Percentiles rank a stretch among this genome's conserved stretches.
Evolutionary conservation across 345 rosid genomes (phyloP).

Genomic region (Rhizophora mangle): DNA sequence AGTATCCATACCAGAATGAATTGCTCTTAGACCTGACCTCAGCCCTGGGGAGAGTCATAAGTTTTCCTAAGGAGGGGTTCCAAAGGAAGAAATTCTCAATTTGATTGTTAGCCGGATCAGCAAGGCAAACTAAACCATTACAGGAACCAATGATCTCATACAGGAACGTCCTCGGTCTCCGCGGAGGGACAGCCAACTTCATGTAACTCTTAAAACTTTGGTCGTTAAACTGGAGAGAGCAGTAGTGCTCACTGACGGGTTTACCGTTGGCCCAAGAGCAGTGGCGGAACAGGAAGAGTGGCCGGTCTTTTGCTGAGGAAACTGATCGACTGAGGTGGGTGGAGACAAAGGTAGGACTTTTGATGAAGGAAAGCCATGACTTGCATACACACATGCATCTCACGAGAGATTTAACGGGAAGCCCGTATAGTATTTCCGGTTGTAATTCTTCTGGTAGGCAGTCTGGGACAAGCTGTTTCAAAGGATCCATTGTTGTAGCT

Average conservation of each 20-base stretch:
- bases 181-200: neutral
- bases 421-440: neutral
- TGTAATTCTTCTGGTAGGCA: neutral
- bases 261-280: neutral
- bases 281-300: neutral
- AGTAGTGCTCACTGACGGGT: neutral
- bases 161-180: no score
- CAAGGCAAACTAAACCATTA: constrained; percentile 1
- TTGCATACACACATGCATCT: constrained; percentile 7
- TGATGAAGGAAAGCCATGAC: constrained; percentile 5
- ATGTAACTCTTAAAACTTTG: neutral
- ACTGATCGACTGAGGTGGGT: neutral
- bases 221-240: neutral
- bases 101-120: neutral
- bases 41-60: neutral
- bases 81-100: neutral
- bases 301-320: neutral
- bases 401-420: neutral
- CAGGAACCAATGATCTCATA: neutral
- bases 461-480: neutral
- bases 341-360: constrained; percentile 1
- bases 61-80: neutral
- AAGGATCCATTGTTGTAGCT: no score
- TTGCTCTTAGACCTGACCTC: neutral
- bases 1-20: neutral